These are phyloP conservation scores for Lotmaria passim DNA, from an alignment of 208 protist species.

Conservation along the genomic window DNA sequence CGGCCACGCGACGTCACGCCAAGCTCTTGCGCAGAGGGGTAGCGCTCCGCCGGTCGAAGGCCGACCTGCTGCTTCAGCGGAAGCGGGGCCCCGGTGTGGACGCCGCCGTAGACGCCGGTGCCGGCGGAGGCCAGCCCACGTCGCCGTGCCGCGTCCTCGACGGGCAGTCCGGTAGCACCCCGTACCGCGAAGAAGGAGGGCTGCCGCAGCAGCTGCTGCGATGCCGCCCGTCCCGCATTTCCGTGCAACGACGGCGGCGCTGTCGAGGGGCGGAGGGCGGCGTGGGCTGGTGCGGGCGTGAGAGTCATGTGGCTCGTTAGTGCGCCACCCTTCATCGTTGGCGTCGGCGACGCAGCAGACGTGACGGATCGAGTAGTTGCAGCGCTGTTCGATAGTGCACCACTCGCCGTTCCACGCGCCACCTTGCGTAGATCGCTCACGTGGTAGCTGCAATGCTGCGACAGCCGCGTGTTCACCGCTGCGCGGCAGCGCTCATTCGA, in stretches of 20 bases:
- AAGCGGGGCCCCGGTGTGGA: constrained; percentile 42
- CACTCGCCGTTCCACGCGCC: constrained; percentile 28
- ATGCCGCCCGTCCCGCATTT: constrained; percentile 18
- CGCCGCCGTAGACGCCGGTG: constrained; percentile 59
- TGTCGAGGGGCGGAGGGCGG: background rate
- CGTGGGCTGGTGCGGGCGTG: background rate
- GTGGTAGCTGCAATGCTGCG: constrained; percentile 61
- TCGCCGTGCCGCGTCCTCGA: constrained; percentile 35
- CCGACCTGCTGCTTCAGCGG: constrained; percentile 34
- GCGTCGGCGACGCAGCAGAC: background rate
- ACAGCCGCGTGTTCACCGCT: constrained; percentile 55
- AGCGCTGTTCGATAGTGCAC: background rate
- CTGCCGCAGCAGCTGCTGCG: constrained; percentile 43
- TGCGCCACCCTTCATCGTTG: constrained; percentile 8
- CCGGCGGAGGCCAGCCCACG: constrained; percentile 15
- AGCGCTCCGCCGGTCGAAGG: constrained; percentile 20
- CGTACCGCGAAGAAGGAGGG: constrained; percentile 62
- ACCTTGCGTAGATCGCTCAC: constrained; percentile 47
- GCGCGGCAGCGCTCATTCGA: constrained; percentile 57
- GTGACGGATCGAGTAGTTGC: background rate
- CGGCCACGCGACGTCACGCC: constrained; percentile 62
- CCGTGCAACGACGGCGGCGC: background rate
- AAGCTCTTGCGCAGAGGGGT: constrained; percentile 41
- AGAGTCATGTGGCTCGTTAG: constrained; percentile 17
- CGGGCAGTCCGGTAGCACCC: constrained; percentile 56